These are phyloP conservation scores for Fragaria ananassa DNA, from an alignment of 306 rosid genomes.

Conservation along the genomic window DNA sequence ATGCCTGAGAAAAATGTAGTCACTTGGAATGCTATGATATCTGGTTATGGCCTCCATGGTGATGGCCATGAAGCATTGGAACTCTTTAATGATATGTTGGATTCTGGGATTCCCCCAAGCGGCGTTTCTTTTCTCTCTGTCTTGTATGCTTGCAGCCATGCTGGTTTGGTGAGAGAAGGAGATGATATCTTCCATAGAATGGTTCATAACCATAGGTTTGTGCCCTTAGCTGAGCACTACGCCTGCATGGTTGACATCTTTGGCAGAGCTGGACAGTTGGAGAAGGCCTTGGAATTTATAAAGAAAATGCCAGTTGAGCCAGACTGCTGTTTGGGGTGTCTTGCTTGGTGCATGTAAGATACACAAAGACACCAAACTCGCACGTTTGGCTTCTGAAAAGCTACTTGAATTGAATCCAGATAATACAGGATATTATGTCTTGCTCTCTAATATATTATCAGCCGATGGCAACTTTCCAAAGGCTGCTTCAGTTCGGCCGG, in stretches of 20 bases:
- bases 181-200: conserved; percentile 62
- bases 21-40: conserved; percentile 95
- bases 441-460: conserved; percentile 82
- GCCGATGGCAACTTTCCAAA: conserved; percentile 75
- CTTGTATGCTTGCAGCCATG: conserved; percentile 93
- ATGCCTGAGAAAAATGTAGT: conserved; percentile 71
- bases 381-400: conserved; percentile 70
- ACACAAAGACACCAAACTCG: conserved; percentile 68
- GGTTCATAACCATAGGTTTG: conserved; percentile 60
- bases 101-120: conserved; percentile 50
- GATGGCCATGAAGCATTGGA: conserved; percentile 71
- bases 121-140: conserved; percentile 75
- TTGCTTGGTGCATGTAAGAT: conserved; percentile 91
- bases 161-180: conserved; percentile 86
- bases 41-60: conserved; percentile 95
- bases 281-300: conserved; percentile 70
- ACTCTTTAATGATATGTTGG: conserved; percentile 71
- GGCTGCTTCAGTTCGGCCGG: conserved; percentile 84
- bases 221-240: conserved; percentile 75
- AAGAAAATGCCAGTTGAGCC: conserved; percentile 75
- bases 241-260: conserved; percentile 98
- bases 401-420: conserved; percentile 75
- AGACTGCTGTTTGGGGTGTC: conserved; percentile 88
- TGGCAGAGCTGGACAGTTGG: conserved; percentile 83
- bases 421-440: conserved; percentile 74